These are phyloP conservation scores for Botrytis elliptica DNA, from an alignment of 2,329 filamentous ascomycete genomes.

Conservation along the genomic window DNA sequence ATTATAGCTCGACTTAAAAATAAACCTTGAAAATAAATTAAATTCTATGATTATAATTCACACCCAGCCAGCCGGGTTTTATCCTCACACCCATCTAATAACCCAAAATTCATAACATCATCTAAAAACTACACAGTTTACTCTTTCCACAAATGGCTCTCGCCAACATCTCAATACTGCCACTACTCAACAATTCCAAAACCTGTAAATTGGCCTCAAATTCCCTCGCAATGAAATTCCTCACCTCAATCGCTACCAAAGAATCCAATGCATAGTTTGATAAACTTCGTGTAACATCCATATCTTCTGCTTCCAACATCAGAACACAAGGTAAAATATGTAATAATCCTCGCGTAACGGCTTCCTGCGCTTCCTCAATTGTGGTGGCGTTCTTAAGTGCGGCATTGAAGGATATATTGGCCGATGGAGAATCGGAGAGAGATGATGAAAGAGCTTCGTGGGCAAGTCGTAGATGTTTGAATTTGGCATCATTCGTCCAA, in stretches of 20 bases:
- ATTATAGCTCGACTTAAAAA: background rate
- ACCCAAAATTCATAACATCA: background rate
- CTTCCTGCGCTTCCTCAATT: constrained; percentile 47
- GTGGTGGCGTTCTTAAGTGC: constrained; percentile 46
- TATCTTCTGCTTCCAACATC: constrained; percentile 50
- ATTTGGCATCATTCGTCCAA: constrained; percentile 56
- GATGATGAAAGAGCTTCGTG: constrained; percentile 40
- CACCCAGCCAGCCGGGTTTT: background rate
- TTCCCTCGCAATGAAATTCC: constrained; percentile 43
- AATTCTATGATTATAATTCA: background rate
- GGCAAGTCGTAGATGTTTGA: constrained; percentile 45
- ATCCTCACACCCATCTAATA: background rate
- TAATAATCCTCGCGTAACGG: constrained; percentile 47
- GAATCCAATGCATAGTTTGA: constrained; percentile 45
- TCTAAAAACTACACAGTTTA: constrained; percentile 32
- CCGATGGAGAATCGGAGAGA: constrained; percentile 21
- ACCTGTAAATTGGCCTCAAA: constrained; percentile 48
- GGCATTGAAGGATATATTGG: constrained; percentile 45
- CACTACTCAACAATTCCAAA: constrained; percentile 53
- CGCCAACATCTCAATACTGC: constrained; percentile 49
- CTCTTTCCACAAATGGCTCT: constrained; percentile 49
- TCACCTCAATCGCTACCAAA: constrained; percentile 38
- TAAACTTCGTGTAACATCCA: constrained; percentile 47
- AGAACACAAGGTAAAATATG: constrained; percentile 50
- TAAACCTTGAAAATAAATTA: background rate